Conservation (phyloP, 169 alveolate species). For the Plasmodium reichenowi region DNA sequence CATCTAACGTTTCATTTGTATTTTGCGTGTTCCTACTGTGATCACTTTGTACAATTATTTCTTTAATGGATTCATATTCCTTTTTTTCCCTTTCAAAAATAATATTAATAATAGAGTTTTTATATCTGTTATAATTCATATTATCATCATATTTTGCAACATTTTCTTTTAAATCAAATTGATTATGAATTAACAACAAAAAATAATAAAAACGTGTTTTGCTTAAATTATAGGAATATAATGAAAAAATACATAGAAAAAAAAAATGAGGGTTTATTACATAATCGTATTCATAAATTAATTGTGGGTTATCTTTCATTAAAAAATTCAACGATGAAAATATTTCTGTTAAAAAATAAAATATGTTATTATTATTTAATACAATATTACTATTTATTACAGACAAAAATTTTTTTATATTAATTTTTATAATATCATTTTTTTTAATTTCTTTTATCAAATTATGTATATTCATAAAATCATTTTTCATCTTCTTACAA, state of each 20-base stretch:
- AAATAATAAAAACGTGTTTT: constrained; percentile 69
- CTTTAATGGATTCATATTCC: constrained; percentile 58
- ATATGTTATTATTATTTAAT: constrained; percentile 61
- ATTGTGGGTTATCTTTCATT: constrained; percentile 26
- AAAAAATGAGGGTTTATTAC: constrained; percentile 56
- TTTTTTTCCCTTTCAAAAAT: constrained; percentile 69
- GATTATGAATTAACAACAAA: constrained; percentile 65
- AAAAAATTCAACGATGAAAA: constrained; percentile 53
- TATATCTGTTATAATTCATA: constrained; percentile 39
- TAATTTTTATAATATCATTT: constrained; percentile 48
- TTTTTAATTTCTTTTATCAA: constrained; percentile 66
- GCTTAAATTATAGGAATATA: constrained; percentile 64
- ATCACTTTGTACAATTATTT: constrained; percentile 18
- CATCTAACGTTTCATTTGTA: not conserved
- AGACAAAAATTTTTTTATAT: constrained; percentile 27
- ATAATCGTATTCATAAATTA: constrained; percentile 41
- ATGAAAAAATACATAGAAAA: constrained; percentile 64
- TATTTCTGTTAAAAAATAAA: constrained; percentile 72
- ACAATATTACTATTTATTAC: constrained; percentile 32
- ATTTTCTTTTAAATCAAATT: constrained; percentile 16
- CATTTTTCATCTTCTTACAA: constrained; percentile 58
- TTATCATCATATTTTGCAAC: constrained; percentile 46
- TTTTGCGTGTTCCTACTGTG: constrained; percentile 6
- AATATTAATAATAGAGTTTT: constrained; percentile 25
- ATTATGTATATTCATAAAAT: constrained; percentile 37